Evolutionary conservation across 2,329 filamentous ascomycete genomes (phyloP).

Genomic region (Aureobasidium sp.): DNA sequence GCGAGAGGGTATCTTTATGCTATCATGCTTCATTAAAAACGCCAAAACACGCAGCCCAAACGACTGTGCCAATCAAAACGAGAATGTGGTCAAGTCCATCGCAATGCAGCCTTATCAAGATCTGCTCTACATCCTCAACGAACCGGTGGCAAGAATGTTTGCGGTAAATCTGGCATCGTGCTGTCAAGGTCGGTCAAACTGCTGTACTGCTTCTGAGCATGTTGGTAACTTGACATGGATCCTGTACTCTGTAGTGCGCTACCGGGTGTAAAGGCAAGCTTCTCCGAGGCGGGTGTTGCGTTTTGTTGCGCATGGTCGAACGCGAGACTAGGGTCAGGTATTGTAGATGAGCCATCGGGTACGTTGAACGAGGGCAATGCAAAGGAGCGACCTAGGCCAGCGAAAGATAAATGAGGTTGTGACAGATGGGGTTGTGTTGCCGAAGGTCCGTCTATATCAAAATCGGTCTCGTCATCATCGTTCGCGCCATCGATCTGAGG

Average conservation of each 20-base stretch:
- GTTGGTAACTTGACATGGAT: neutral
- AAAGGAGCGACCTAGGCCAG: neutral
- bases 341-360: neutral
- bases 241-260: neutral
- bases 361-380: neutral
- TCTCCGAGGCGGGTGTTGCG: neutral
- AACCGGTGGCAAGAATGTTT: neutral
- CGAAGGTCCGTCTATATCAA: neutral
- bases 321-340: slow-evolving; percentile 6
- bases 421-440: neutral
- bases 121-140: neutral
- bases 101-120: too few relatives aligned
- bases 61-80: neutral
- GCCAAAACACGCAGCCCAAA: neutral
- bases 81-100: neutral
- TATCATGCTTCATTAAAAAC: neutral
- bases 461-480: neutral
- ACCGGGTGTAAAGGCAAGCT: neutral
- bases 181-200: slow-evolving; percentile 5
- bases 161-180: neutral
- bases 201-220: slow-evolving; percentile 2
- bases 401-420: too few relatives aligned
- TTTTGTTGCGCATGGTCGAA: neutral
- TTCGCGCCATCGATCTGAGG: neutral
- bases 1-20: slow-evolving; percentile 10